Evolutionary conservation across 2,329 filamentous ascomycete species (phyloP).

Genomic region (Coniosporium tulheliwenetii): DNA sequence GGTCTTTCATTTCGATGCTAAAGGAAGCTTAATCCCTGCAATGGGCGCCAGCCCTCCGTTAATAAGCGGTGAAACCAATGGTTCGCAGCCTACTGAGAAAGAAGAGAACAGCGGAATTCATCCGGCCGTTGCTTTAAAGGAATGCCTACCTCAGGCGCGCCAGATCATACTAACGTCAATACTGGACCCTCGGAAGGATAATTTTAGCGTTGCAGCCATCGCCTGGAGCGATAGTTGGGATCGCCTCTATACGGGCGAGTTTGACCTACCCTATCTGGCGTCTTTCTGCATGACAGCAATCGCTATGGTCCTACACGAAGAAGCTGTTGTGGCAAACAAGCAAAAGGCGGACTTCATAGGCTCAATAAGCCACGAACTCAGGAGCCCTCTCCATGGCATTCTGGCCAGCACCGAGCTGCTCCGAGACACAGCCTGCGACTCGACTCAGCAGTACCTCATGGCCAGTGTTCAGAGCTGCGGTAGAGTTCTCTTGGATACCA

Average conservation of each 20-base stretch:
- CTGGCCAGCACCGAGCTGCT: constrained; percentile 25
- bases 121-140: no score
- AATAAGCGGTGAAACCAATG: no score
- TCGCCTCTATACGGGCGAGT: constrained; percentile 11
- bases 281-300: constrained; percentile 40
- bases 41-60: no score
- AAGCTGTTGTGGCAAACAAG: constrained; percentile 27
- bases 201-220: no score
- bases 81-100: no score
- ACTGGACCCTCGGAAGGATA: no score
- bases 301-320: constrained; percentile 37
- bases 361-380: constrained; percentile 23
- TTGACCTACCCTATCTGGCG: constrained; percentile 35
- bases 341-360: constrained; percentile 25
- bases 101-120: no score
- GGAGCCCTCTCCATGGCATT: constrained; percentile 12
- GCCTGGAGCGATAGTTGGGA: no score
- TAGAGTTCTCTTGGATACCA: constrained; percentile 23
- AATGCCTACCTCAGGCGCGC: no score
- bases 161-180: no score
- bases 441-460: constrained; percentile 13
- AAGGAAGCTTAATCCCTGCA: no score
- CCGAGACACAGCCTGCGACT: constrained; percentile 21
- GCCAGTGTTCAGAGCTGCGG: constrained; percentile 22
- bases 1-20: no score